Evolutionary conservation across 768 basidiomycete genomes (phyloP).

Genomic region (Termitomyces sp.): DNA sequence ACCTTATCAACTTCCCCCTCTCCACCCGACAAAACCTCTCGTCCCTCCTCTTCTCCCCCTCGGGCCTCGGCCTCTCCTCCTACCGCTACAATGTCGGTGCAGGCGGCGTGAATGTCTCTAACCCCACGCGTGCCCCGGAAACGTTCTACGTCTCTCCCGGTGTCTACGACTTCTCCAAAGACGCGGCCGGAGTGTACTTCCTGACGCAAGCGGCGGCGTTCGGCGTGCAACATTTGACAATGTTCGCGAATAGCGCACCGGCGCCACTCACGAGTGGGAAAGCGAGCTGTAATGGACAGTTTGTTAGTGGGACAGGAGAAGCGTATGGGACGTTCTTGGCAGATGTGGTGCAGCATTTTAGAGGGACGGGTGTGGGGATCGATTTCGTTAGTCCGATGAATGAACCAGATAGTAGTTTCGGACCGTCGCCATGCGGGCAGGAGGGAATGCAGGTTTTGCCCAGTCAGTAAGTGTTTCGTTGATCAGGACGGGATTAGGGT

Average conservation of each 20-base stretch:
- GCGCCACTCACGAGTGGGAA: constrained; percentile 26
- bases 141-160: constrained; percentile 33
- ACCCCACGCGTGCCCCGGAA: constrained; percentile 29
- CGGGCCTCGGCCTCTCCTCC: constrained; percentile 34
- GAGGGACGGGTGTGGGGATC: constrained; percentile 30
- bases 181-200: constrained; percentile 36
- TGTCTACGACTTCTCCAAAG: constrained; percentile 33
- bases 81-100: constrained; percentile 40
- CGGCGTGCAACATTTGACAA: constrained; percentile 32
- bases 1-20: constrained; percentile 35
- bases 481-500: neutral
- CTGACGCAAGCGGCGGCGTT: constrained; percentile 29
- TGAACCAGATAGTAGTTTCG: constrained; percentile 34
- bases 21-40: constrained; percentile 34
- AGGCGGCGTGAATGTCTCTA: constrained; percentile 37
- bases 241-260: constrained; percentile 39
- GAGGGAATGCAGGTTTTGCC: constrained; percentile 41
- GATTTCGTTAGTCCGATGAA: constrained; percentile 40
- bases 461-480: constrained; percentile 23
- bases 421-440: constrained; percentile 35
- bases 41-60: constrained; percentile 30
- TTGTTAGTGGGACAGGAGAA: constrained; percentile 27
- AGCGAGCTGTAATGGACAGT: constrained; percentile 30
- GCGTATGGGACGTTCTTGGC: constrained; percentile 38
- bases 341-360: constrained; percentile 36